Conservation (phyloP, 2,329 filamentous ascomycete species). For the Claviceps pusilla region DNA sequence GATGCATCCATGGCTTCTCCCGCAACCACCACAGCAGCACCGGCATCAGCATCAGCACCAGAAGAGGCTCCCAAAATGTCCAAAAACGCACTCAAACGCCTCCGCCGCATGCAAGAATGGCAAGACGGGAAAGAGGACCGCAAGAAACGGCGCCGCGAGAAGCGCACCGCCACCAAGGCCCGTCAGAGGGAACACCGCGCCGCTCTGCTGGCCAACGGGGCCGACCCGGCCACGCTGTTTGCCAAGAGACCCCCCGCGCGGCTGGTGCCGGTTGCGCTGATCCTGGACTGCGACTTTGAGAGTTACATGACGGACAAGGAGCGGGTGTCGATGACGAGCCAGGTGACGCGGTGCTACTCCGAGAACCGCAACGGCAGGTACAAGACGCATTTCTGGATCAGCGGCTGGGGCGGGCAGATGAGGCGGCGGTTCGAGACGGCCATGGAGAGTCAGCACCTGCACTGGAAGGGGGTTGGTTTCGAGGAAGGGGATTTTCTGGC, state of each 20-base stretch:
- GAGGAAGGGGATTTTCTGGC: constrained; percentile 58
- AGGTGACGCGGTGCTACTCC: constrained; percentile 78
- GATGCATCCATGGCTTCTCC: not conserved
- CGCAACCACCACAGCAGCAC: not conserved
- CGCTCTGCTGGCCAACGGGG: constrained; percentile 32
- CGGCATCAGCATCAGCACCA: not conserved
- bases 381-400: constrained; percentile 58
- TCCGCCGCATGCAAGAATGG: constrained; percentile 57
- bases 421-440: constrained; percentile 67
- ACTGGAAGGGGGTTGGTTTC: constrained; percentile 69
- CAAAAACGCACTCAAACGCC: constrained; percentile 75
- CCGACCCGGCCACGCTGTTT: constrained; percentile 22
- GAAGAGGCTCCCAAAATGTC: constrained; percentile 36
- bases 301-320: constrained; percentile 79
- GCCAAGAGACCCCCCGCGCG: constrained; percentile 24
- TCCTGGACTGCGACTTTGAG: constrained; percentile 89
- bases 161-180: constrained; percentile 31
- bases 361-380: constrained; percentile 61
- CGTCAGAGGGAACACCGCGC: constrained; percentile 36
- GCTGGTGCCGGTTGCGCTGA: constrained; percentile 60
- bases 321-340: constrained; percentile 63
- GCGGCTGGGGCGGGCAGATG: constrained; percentile 62
- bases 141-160: constrained; percentile 38
- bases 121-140: constrained; percentile 53
- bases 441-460: constrained; percentile 52